Evolutionary conservation across 1,139 yeast species (phyloP), one percentile per base, ranked within the genome.

Genomic region (Geotrichum macrosporum): DNA sequence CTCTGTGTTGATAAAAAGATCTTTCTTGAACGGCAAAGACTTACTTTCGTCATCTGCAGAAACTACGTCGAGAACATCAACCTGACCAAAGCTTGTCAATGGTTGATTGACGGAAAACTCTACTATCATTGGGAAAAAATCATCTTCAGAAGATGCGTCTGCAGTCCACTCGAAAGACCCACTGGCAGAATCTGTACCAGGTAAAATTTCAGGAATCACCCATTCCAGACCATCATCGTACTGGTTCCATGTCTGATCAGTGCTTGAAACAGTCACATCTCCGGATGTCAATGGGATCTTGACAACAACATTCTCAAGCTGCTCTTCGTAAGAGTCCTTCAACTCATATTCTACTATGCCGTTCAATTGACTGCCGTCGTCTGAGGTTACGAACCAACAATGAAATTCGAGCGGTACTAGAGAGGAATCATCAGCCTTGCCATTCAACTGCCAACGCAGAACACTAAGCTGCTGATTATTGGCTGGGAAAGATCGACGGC

Each of bases 391-490:
- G 42, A 86, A 84, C 98, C 98, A 92, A 39, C 92, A 83, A 35
- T 94, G 83, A 55, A 92, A 73, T 41, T 78, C 72, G 46, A 92
- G 65, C 33, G 97, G 97, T 46, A 86, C 75, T 49, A 76, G 70
- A 30, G 43, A 77, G 3, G 36, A 34, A 78, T 67, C 86, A 77
- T 57, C 62, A 31, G 53, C 53, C 29, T 56, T 59, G 24, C 53
- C 57, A 12, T 55, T 52, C 53, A 65, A 53, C 50, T 63, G 65
- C 96, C 97, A 92, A 73, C 96, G 83, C 62, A 92, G 75, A 35
- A 92, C 95, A 49, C 94, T 95, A 55, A 88, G 73, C 49, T 87
- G 82, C 63, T 85, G 92, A 66, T 88, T 95, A 66, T 89, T 87
- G 6, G 88, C 74, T 38, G 97, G 97, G 77, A 92, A 89, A 24